Conservation (phyloP, 1,139 yeast genomes). For the Hanseniaspora sp. region DNA sequence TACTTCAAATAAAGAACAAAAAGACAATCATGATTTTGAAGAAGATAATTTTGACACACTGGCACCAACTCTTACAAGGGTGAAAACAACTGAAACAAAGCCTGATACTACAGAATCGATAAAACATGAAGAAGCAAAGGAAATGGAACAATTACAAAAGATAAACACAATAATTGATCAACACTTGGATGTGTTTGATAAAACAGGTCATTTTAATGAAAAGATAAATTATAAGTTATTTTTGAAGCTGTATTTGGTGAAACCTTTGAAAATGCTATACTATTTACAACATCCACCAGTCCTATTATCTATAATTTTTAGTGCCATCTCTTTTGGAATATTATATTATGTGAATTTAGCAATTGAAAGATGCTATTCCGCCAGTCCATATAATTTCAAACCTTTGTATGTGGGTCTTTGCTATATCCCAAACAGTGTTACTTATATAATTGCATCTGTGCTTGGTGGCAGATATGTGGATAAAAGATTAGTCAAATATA, state of each 20-base stretch:
- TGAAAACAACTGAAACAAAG: conserved; percentile 19
- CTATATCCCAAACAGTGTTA: conserved; percentile 73
- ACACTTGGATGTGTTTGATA: conserved; percentile 19
- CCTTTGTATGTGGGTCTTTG: conserved; percentile 60
- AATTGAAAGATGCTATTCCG: conserved; percentile 50
- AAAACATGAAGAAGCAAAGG: conserved; percentile 23
- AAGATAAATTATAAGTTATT: conserved; percentile 11
- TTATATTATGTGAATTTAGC: conserved; percentile 69
- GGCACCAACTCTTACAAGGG: conserved; percentile 8
- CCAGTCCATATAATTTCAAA: conserved; percentile 58
- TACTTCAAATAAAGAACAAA: background rate
- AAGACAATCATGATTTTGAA: conserved; percentile 16
- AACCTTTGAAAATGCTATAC: conserved; percentile 41
- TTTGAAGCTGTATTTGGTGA: conserved; percentile 36
- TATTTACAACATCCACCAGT: conserved; percentile 66
- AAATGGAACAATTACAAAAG: conserved; percentile 24
- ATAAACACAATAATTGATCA: conserved; percentile 23
- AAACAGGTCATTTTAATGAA: conserved; percentile 19
- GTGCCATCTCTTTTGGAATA: conserved; percentile 57
- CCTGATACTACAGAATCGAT: conserved; percentile 16
- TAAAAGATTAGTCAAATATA: conserved; percentile 43
- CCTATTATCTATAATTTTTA: conserved; percentile 48
- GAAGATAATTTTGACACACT: conserved; percentile 14
- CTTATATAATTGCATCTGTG: conserved; percentile 62
- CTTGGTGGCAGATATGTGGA: conserved; percentile 78